Percentiles rank a stretch among this genome's conserved stretches.
phyloP scores from a whole-genome alignment of 23 red algal genomes.

The Pyropia haitanensis region DNA sequence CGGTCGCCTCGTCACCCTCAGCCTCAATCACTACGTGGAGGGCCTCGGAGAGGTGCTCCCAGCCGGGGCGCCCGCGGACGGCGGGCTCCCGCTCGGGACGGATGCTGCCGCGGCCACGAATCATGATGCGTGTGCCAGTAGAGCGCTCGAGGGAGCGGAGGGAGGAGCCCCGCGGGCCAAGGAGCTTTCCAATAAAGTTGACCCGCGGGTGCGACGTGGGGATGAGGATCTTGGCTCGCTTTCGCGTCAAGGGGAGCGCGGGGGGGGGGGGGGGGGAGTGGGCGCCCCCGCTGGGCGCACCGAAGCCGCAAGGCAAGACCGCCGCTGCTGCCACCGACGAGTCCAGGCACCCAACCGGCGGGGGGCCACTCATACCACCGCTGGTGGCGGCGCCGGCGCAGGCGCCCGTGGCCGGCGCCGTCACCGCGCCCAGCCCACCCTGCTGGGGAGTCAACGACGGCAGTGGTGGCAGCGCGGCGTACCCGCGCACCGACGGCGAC shows the following conservation, averaged over 20 bases:
- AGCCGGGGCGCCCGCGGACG: constrained; percentile 71
- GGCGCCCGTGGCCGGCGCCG: no score
- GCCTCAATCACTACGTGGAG: constrained; percentile 74
- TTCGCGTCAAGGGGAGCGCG: not conserved
- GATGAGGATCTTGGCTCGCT: constrained; percentile 46
- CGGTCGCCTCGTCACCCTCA: constrained; percentile 15
- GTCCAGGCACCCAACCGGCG: no score
- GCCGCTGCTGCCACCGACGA: no score
- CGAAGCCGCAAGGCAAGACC: no score
- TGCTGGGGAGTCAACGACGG: no score
- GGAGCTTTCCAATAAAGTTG: constrained; percentile 66
- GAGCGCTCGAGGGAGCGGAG: constrained; percentile 61
- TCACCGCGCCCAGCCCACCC: no score
- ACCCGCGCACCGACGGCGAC: no score
- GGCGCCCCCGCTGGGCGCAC: no score
- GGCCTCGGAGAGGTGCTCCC: constrained; percentile 72
- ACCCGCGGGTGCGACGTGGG: constrained; percentile 63
- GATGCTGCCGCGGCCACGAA: constrained; percentile 60
- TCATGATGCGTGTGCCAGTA: constrained; percentile 73
- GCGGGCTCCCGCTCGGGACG: constrained; percentile 75
- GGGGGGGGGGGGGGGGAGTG: no score
- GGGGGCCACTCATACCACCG: no score
- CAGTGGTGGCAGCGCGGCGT: no score
- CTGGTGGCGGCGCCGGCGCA: no score
- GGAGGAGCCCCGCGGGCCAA: constrained; percentile 69